Conservation (phyloP, 208 protist genomes). For the Lotmaria passim region DNA sequence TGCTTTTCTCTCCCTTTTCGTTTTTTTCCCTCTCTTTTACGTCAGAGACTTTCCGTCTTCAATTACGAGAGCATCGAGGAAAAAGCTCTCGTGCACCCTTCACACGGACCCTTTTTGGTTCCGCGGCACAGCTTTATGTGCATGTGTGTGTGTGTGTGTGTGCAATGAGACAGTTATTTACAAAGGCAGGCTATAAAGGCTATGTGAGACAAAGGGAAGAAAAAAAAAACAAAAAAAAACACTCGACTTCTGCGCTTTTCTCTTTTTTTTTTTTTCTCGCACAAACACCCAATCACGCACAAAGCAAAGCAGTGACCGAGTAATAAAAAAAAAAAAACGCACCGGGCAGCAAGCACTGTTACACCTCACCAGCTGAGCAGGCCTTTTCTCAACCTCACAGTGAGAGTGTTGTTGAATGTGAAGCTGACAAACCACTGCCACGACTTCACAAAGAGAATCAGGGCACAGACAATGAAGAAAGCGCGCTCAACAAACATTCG, state of each 20-base stretch:
- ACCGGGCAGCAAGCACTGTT: neutral
- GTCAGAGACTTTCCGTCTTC: too few species aligned
- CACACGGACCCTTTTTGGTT: too few species aligned
- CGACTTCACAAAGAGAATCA: constrained; percentile 82
- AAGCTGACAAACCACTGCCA: constrained; percentile 74
- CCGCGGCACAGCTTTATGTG: too few species aligned
- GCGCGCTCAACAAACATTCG: constrained; percentile 79
- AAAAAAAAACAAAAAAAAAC: constrained; percentile 11
- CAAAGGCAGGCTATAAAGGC: neutral
- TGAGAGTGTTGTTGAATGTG: constrained; percentile 77
- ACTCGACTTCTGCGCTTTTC: neutral
- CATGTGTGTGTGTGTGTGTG: too few species aligned
- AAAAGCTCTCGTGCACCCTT: too few species aligned
- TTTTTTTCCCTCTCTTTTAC: too few species aligned
- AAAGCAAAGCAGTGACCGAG: neutral
- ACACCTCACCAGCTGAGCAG: constrained; percentile 46
- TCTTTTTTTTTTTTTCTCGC: too few species aligned
- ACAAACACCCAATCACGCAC: neutral
- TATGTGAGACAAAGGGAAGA: constrained; percentile 8
- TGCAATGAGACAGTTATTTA: neutral
- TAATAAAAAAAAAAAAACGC: neutral
- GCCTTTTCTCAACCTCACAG: constrained; percentile 67
- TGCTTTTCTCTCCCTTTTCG: too few species aligned
- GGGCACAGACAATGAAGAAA: constrained; percentile 48
- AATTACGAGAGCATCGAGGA: too few species aligned